Conservation (phyloP, 306 rosid species). For the Vicia faba region DNA sequence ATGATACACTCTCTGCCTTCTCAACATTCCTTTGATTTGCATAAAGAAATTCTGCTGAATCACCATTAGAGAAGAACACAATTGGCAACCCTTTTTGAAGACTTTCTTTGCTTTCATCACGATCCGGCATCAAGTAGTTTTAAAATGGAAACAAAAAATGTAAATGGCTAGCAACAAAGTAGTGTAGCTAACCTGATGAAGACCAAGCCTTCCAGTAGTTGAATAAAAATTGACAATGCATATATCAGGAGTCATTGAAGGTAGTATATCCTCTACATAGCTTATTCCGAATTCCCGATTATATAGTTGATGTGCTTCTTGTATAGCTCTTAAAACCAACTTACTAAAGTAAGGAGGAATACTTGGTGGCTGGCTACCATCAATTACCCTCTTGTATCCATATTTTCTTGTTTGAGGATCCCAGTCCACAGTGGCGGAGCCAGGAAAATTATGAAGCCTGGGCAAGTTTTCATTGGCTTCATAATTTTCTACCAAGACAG, state of each 20-base stretch:
- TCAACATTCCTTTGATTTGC: constrained; percentile 54
- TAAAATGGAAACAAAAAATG: neutral
- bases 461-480: too few species aligned
- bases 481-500: too few species aligned
- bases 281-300: constrained; percentile 22
- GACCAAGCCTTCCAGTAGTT: constrained; percentile 45
- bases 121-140: constrained; percentile 47
- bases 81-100: constrained; percentile 60
- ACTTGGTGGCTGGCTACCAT: constrained; percentile 16
- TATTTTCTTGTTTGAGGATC: constrained; percentile 65
- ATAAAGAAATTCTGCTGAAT: constrained; percentile 74
- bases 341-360: neutral
- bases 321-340: neutral
- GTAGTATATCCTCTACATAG: constrained; percentile 48
- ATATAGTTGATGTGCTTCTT: constrained; percentile 52
- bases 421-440: too few species aligned
- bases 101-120: constrained; percentile 66
- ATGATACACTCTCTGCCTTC: constrained; percentile 49
- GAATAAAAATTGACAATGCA: constrained; percentile 72
- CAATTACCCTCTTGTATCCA: constrained; percentile 35
- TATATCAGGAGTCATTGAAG: constrained; percentile 63
- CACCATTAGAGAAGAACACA: constrained; percentile 67
- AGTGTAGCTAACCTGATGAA: constrained; percentile 14
- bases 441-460: too few species aligned
- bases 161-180: neutral